Evolutionary conservation across 2,329 filamentous ascomycete species (phyloP).

Genomic region (Pseudogymnoascus sp.): DNA sequence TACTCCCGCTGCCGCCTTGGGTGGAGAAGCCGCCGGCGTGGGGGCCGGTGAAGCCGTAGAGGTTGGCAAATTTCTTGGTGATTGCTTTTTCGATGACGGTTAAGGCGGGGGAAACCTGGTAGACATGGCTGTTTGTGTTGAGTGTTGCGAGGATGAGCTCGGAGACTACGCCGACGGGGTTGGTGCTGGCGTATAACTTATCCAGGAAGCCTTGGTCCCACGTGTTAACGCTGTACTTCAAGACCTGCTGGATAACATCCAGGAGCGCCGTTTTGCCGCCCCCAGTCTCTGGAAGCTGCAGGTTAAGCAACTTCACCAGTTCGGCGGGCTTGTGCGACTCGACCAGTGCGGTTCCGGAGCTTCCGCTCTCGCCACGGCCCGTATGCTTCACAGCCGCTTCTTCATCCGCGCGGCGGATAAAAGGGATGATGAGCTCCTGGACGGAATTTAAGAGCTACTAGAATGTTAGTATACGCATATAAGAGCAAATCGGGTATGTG

Average conservation of each 20-base stretch:
- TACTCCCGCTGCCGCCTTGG: constrained; percentile 77
- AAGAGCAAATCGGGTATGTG: neutral
- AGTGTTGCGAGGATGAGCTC: constrained; percentile 77
- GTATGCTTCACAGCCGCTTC: constrained; percentile 45
- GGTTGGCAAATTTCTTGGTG: constrained; percentile 51
- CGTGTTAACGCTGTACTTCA: constrained; percentile 91
- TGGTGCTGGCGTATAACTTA: constrained; percentile 87
- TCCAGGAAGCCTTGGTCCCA: constrained; percentile 96
- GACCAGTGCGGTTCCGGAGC: constrained; percentile 49
- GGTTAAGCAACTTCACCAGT: constrained; percentile 44
- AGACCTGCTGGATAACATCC: constrained; percentile 57
- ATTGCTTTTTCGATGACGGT: constrained; percentile 83
- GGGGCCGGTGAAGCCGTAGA: constrained; percentile 68
- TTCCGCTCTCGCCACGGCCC: constrained; percentile 39
- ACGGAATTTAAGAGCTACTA: constrained; percentile 58
- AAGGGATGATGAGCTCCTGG: constrained; percentile 59
- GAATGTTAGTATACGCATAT: neutral
- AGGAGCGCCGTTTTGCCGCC: constrained; percentile 66
- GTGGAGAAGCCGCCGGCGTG: constrained; percentile 58
- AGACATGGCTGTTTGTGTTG: constrained; percentile 69
- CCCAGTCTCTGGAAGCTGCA: constrained; percentile 50
- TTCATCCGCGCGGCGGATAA: constrained; percentile 61
- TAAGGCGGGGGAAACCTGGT: constrained; percentile 80
- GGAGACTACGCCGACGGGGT: constrained; percentile 74
- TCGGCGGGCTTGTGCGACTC: constrained; percentile 51